phyloP scores from a whole-genome alignment of 495 filamentous ascomycete genomes.

The Peziza echinospora region DNA sequence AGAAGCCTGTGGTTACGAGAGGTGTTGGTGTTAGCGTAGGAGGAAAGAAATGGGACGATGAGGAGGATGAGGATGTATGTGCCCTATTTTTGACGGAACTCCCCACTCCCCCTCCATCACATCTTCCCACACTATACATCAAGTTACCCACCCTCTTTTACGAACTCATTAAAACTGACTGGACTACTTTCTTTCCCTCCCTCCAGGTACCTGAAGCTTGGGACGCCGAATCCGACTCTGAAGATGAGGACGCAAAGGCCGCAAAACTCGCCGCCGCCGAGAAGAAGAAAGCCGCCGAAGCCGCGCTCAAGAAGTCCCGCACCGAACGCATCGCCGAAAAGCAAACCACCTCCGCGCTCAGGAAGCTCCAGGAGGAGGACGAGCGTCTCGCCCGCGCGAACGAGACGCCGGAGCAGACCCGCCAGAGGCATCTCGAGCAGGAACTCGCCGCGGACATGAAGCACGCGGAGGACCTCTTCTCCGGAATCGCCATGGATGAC shows the following conservation, averaged over 20 bases:
- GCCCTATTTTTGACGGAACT: not conserved
- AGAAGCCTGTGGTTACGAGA: too few relatives aligned
- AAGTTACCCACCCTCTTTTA: not conserved
- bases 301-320: slow-evolving; percentile 79
- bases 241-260: slow-evolving; percentile 78
- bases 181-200: too few relatives aligned
- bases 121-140: not conserved
- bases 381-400: slow-evolving; percentile 38
- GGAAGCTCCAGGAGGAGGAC: slow-evolving; percentile 29
- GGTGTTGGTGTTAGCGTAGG: not conserved
- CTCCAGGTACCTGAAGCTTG: slow-evolving; percentile 77
- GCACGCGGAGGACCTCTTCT: slow-evolving; percentile 84
- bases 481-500: slow-evolving; percentile 40
- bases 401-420: slow-evolving; percentile 48
- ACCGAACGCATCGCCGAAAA: slow-evolving; percentile 70
- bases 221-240: slow-evolving; percentile 93
- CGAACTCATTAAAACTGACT: slow-evolving; percentile 5
- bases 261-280: too few relatives aligned
- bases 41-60: slow-evolving; percentile 68
- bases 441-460: slow-evolving; percentile 52
- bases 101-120: not conserved
- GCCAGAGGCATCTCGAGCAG: slow-evolving; percentile 48
- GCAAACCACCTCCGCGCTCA: slow-evolving; percentile 27
- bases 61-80: slow-evolving; percentile 77
- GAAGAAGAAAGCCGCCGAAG: slow-evolving; percentile 77